phyloP scores from a whole-genome alignment of 345 rosid species.

The Eucalyptus curtisii region DNA sequence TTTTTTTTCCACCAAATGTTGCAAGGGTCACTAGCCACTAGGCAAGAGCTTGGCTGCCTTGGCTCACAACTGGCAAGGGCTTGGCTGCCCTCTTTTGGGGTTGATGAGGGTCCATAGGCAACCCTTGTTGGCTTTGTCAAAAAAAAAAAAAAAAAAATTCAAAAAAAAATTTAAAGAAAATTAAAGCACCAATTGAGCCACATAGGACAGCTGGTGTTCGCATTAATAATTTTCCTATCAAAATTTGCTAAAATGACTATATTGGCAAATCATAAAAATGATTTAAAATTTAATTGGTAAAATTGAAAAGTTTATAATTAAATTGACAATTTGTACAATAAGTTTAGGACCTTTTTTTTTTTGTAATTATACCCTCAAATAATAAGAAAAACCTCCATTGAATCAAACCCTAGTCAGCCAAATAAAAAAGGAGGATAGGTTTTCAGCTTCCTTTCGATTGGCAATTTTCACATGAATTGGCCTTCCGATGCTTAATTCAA shows the following conservation, averaged over 20 bases:
- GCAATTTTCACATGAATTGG: not conserved
- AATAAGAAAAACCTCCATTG: not conserved
- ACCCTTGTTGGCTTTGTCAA: not conserved
- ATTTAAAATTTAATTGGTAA: too few species aligned
- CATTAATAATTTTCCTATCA: rapidly evolving
- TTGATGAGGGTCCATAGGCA: rapidly evolving
- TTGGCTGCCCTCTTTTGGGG: too few species aligned
- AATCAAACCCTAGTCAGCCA: not conserved
- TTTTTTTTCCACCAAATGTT: too few species aligned
- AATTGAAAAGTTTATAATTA: too few species aligned
- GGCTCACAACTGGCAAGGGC: too few species aligned
- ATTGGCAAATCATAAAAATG: rapidly evolving
- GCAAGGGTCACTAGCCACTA: rapidly evolving
- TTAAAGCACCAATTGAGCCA: rapidly evolving
- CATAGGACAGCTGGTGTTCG: rapidly evolving
- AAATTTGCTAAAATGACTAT: too few species aligned
- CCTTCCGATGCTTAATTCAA: not conserved
- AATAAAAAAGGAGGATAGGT: not conserved
- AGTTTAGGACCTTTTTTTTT: too few species aligned
- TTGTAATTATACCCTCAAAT: not conserved
- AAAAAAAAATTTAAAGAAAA: too few species aligned
- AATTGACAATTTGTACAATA: too few species aligned
- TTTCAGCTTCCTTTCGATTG: not conserved
- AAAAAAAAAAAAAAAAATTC: too few species aligned
- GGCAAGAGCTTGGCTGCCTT: not conserved